Conservation (phyloP, 2,329 filamentous ascomycete genomes). For the Chaetomiaceae sp. region DNA sequence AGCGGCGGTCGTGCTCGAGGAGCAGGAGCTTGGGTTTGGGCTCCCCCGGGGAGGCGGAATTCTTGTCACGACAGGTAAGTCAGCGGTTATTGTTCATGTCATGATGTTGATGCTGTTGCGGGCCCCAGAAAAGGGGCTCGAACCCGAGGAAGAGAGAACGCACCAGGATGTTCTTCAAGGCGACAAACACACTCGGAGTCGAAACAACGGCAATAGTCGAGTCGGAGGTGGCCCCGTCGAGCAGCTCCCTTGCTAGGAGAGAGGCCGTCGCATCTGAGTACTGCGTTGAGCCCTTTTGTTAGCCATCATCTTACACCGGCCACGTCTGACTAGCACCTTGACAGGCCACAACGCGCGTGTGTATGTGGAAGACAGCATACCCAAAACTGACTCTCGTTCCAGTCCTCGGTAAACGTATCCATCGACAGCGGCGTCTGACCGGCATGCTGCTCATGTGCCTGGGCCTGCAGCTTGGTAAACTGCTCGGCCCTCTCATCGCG, state of each 20-base stretch:
- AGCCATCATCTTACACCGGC: background rate
- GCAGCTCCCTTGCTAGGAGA: constrained; percentile 58
- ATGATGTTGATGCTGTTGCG: too few species aligned
- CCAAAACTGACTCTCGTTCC: constrained; percentile 84
- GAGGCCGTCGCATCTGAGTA: constrained; percentile 69
- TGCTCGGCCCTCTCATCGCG: constrained; percentile 60
- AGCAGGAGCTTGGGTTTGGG: constrained; percentile 56
- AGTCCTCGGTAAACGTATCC: constrained; percentile 71
- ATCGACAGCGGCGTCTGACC: constrained; percentile 48
- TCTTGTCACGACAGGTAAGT: background rate
- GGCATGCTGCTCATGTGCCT: constrained; percentile 49
- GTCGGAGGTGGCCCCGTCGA: constrained; percentile 53
- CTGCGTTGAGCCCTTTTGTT: constrained; percentile 33
- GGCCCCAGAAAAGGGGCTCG: too few species aligned
- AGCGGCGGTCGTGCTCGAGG: constrained; percentile 70
- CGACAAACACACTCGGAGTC: constrained; percentile 71
- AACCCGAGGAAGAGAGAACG: background rate
- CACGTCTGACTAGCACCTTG: too few species aligned
- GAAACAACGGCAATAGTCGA: constrained; percentile 66
- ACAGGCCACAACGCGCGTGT: too few species aligned
- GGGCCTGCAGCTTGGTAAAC: constrained; percentile 62
- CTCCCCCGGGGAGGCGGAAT: constrained; percentile 24
- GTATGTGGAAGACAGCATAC: constrained; percentile 42
- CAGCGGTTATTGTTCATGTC: background rate
- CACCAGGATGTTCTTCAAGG: constrained; percentile 56